Evolutionary conservation across 139 green algal genomes (phyloP).

Genomic region (Trebouxia sp.): DNA sequence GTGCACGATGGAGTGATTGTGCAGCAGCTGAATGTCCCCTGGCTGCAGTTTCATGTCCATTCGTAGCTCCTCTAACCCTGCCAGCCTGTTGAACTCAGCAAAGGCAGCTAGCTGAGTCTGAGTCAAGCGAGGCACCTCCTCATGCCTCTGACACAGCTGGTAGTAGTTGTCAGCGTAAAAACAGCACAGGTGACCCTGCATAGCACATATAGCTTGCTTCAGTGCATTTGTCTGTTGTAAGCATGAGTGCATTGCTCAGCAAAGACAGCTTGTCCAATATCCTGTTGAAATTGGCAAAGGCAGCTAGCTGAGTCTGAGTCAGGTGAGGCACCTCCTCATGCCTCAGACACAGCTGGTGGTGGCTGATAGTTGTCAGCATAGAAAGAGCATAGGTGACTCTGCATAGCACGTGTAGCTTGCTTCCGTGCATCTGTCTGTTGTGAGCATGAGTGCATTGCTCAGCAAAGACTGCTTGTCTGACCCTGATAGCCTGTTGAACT

Average conservation of each 20-base stretch:
- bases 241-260: too few relatives aligned
- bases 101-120: slow-evolving; percentile 45
- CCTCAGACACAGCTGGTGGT: slow-evolving; percentile 40
- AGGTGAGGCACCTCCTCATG: slow-evolving; percentile 46
- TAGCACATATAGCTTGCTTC: background rate
- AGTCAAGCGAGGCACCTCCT: slow-evolving; percentile 46
- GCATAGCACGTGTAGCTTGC: background rate
- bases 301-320: slow-evolving; percentile 43
- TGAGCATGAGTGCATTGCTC: too few relatives aligned
- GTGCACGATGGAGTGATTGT: slow-evolving; percentile 50
- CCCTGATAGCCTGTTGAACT: background rate
- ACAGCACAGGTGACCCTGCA: slow-evolving; percentile 29
- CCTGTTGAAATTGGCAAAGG: background rate
- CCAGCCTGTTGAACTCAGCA: slow-evolving; percentile 23
- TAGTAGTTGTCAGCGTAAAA: slow-evolving; percentile 57
- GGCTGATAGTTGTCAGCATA: slow-evolving; percentile 49
- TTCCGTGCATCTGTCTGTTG: too few relatives aligned
- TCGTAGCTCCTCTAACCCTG: background rate
- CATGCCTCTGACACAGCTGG: slow-evolving; percentile 44
- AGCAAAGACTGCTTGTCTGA: background rate
- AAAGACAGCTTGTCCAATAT: background rate
- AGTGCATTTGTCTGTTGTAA: too few relatives aligned
- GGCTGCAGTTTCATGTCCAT: slow-evolving; percentile 29
- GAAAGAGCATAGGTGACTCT: slow-evolving; percentile 33
- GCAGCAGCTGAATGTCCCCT: slow-evolving; percentile 34